phyloP scores from a whole-genome alignment of 148 eudicot genomes.

The Fallopia convolvulus region DNA sequence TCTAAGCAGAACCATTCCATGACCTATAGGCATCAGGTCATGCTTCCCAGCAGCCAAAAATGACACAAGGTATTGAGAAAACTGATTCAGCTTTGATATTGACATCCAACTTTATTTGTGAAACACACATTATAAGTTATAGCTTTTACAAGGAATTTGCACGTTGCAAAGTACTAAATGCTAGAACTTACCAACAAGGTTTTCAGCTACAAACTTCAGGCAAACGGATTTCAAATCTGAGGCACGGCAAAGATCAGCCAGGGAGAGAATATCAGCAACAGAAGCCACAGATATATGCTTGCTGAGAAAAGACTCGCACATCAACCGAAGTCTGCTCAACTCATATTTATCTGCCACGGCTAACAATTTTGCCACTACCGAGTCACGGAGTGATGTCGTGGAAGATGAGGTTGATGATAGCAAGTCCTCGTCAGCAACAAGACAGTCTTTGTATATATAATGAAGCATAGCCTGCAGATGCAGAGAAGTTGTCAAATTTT shows the following conservation, averaged over 20 bases:
- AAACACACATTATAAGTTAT: neutral
- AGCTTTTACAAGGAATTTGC: neutral
- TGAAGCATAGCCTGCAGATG: conserved; percentile 26
- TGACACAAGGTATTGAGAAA: neutral
- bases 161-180: neutral
- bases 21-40: neutral
- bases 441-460: conserved; percentile 23
- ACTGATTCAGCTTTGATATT: neutral
- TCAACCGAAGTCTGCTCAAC: conserved; percentile 19
- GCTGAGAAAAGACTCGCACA: conserved; percentile 25
- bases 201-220: conserved; percentile 29
- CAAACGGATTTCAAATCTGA: conserved; percentile 20
- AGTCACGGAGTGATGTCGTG: conserved; percentile 13
- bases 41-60: neutral
- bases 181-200: conserved; percentile 22
- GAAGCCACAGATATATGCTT: conserved; percentile 24
- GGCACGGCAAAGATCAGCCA: conserved; percentile 24
- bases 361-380: conserved; percentile 20
- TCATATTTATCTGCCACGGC: conserved; percentile 26
- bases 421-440: conserved; percentile 20
- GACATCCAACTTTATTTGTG: neutral
- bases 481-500: neutral
- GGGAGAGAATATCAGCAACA: conserved; percentile 22
- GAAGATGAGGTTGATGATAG: conserved; percentile 15
- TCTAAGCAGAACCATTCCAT: neutral